Conservation (phyloP, 768 basidiomycete species). For the Phanerochaete sordida region DNA sequence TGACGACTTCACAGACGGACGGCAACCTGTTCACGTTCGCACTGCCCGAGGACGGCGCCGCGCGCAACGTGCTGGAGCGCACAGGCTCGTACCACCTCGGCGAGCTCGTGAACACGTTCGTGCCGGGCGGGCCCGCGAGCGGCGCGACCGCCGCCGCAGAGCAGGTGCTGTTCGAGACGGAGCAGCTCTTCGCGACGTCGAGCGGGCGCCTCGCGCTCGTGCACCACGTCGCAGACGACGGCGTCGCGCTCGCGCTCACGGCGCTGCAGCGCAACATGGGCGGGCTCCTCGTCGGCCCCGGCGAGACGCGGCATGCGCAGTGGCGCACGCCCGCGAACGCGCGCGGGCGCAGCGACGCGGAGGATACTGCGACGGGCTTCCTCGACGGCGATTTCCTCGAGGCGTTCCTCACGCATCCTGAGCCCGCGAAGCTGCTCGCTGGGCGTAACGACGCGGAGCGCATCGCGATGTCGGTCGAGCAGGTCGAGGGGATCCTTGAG, state of each 20-base stretch:
- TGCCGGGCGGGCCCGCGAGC: slow-evolving; percentile 59
- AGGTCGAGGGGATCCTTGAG: slow-evolving; percentile 40
- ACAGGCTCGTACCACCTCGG: slow-evolving; percentile 72
- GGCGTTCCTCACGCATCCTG: slow-evolving; percentile 42
- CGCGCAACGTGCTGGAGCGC: slow-evolving; percentile 48
- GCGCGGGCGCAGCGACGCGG: slow-evolving; percentile 54
- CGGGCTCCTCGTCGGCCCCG: slow-evolving; percentile 45
- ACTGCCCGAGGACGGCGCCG: slow-evolving; percentile 36
- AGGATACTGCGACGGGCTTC: slow-evolving; percentile 62
- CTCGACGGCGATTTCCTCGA: slow-evolving; percentile 88
- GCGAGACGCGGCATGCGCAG: slow-evolving; percentile 60
- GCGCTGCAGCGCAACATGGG: slow-evolving; percentile 75
- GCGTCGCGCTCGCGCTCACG: slow-evolving; percentile 55
- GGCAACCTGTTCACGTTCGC: slow-evolving; percentile 66
- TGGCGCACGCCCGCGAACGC: slow-evolving; percentile 66
- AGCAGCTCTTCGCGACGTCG: slow-evolving; percentile 72
- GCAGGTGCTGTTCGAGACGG: slow-evolving; percentile 43
- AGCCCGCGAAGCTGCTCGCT: slow-evolving; percentile 44
- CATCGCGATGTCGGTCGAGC: slow-evolving; percentile 40
- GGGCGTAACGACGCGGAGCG: slow-evolving; percentile 60
- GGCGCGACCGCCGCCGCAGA: slow-evolving; percentile 30
- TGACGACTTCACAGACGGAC: slow-evolving; percentile 42
- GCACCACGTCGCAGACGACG: slow-evolving; percentile 49
- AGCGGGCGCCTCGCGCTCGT: slow-evolving; percentile 78
- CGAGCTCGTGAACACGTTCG: slow-evolving; percentile 75